phyloP scores from a whole-genome alignment of 306 rosid species.

The Malus asiatica region DNA sequence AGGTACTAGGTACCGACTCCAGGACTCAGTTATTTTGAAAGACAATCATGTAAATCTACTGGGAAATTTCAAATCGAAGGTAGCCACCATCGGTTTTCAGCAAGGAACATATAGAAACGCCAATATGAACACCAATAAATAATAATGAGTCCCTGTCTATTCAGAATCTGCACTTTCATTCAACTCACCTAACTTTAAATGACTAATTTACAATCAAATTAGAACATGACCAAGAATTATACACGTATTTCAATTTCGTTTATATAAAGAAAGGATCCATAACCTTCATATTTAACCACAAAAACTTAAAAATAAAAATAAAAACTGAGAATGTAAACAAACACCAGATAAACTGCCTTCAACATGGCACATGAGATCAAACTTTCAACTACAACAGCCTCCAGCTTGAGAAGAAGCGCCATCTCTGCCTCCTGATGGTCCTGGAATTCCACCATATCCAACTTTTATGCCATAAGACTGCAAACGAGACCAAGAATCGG shows the following conservation, averaged over 20 bases:
- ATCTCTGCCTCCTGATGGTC: constrained; percentile 94
- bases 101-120: not conserved
- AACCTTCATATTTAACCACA: constrained; percentile 32
- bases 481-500: constrained; percentile 24
- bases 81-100: not conserved
- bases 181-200: constrained; percentile 27
- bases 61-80: not conserved
- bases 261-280: constrained; percentile 5
- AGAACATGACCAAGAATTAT: constrained; percentile 30
- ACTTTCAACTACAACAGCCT: constrained; percentile 77
- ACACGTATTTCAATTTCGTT: constrained; percentile 35
- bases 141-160: not conserved
- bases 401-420: constrained; percentile 78
- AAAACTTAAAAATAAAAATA: not conserved
- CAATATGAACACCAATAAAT: not conserved
- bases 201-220: constrained; percentile 38
- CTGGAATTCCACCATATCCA: constrained; percentile 96
- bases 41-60: no score
- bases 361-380: constrained; percentile 12
- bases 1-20: no score
- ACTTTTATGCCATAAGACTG: constrained; percentile 99
- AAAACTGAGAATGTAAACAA: constrained; percentile 6
- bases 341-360: constrained; percentile 17
- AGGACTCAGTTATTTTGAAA: no score
- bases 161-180: constrained; percentile 26